Percentiles rank a stretch among this genome's conserved stretches.
These are phyloP conservation scores for Cladobotryum protrusum DNA, from an alignment of 2,329 filamentous ascomycete genomes.

Conservation along the genomic window DNA sequence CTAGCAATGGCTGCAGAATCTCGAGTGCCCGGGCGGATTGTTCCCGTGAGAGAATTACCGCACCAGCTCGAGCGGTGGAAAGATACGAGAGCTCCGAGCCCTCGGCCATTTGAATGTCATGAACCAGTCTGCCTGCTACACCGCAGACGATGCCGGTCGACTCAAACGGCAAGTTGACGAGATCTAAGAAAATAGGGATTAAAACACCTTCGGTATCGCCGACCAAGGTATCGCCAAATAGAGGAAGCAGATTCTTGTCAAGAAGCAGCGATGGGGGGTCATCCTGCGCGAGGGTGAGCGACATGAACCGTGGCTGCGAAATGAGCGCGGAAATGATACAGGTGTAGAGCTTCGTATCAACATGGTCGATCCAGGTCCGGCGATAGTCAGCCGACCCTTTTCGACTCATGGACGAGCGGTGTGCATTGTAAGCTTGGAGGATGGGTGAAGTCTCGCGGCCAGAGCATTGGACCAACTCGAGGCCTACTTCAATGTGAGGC, in stretches of 20 bases:
- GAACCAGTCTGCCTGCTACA: constrained; percentile 75
- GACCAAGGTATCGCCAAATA: constrained; percentile 68
- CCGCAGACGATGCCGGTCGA: constrained; percentile 94
- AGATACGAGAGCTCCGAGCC: constrained; percentile 81
- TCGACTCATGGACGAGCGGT: constrained; percentile 31
- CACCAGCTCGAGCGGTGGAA: constrained; percentile 80
- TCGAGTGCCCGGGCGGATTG: constrained; percentile 68
- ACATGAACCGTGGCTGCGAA: constrained; percentile 63
- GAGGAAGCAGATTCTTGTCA: constrained; percentile 58
- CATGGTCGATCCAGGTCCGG: constrained; percentile 49
- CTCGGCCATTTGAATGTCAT: constrained; percentile 54
- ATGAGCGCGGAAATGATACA: constrained; percentile 56
- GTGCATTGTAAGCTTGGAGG: constrained; percentile 31
- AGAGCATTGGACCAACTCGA: constrained; percentile 78
- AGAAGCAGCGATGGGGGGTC: constrained; percentile 69
- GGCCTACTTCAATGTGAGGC: constrained; percentile 60
- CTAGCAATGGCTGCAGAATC: constrained; percentile 54
- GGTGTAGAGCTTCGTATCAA: constrained; percentile 59
- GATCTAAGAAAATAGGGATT: constrained; percentile 82
- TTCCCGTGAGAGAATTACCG: constrained; percentile 74
- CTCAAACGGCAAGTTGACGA: constrained; percentile 73
- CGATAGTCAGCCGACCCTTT: constrained; percentile 29
- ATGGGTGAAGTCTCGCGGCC: constrained; percentile 48
- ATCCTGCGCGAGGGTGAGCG: constrained; percentile 64
- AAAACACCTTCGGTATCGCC: constrained; percentile 66